phyloP scores from a whole-genome alignment of 106 monocot genomes.

The Triglochin maritima region DNA sequence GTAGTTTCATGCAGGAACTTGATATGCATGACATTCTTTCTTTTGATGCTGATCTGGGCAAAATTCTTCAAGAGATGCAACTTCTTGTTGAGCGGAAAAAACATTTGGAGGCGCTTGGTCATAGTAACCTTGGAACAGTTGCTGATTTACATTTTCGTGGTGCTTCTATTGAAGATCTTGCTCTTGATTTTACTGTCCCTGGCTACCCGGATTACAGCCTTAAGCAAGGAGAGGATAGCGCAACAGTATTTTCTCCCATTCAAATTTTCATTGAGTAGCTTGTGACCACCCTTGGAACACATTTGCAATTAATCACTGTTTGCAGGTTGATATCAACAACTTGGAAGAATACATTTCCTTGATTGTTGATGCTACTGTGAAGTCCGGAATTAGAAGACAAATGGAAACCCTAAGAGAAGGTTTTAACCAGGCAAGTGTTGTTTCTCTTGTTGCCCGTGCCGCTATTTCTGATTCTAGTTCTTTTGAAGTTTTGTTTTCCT shows the following conservation, averaged over 20 bases:
- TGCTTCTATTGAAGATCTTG: slow-evolving; percentile 62
- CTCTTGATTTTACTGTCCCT: slow-evolving; percentile 87
- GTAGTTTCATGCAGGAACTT: slow-evolving; percentile 44
- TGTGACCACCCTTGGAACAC: neutral
- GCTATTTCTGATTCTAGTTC: neutral
- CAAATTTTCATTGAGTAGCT: neutral
- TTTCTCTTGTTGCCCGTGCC: neutral
- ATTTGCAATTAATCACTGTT: neutral
- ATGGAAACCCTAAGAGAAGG: slow-evolving; percentile 85
- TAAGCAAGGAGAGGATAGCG: slow-evolving; percentile 53
- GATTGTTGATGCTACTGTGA: slow-evolving; percentile 88
- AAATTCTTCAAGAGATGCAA: slow-evolving; percentile 87
- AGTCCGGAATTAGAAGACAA: slow-evolving; percentile 67
- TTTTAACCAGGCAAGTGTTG: slow-evolving; percentile 67
- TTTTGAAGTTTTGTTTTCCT: neutral
- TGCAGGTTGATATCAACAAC: slow-evolving; percentile 71
- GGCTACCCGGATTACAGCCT: slow-evolving; percentile 85
- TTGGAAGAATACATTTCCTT: slow-evolving; percentile 83
- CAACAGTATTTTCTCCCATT: slow-evolving; percentile 20
- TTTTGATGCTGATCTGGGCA: slow-evolving; percentile 89
- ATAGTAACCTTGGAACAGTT: slow-evolving; percentile 24
- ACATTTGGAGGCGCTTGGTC: slow-evolving; percentile 30
- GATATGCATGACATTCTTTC: slow-evolving; percentile 86
- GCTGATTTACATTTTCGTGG: slow-evolving; percentile 61
- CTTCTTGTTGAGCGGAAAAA: slow-evolving; percentile 55